Evolutionary conservation across 139 green algal genomes (phyloP).

Genomic region (Mychonastes homosphaera): DNA sequence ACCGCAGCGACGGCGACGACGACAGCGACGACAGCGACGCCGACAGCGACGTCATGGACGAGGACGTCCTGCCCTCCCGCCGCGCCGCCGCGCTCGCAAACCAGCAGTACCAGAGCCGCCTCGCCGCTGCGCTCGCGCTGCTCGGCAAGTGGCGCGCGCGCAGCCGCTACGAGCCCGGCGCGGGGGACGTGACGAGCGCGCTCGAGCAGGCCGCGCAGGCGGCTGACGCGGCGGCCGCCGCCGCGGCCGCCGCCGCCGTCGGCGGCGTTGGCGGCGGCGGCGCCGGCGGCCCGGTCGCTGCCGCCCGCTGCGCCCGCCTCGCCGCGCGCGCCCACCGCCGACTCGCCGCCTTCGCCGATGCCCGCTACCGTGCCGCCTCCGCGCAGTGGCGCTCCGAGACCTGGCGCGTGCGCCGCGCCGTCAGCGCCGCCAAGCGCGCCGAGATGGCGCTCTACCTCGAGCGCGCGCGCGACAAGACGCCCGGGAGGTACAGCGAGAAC

Average conservation of each 20-base stretch:
- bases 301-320: not conserved
- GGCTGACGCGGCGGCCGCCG: not conserved
- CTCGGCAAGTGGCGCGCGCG: slow-evolving; percentile 58
- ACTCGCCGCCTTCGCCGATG: slow-evolving; percentile 67
- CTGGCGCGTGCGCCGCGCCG: slow-evolving; percentile 36
- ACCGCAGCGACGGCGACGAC: too few species aligned
- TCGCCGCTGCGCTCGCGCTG: slow-evolving; percentile 39
- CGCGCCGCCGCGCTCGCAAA: too few species aligned
- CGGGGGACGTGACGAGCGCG: not conserved
- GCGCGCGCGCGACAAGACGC: not conserved
- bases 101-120: too few species aligned
- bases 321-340: slow-evolving; percentile 48
- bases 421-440: slow-evolving; percentile 42
- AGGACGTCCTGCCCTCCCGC: too few species aligned
- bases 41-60: too few species aligned
- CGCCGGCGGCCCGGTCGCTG: not conserved
- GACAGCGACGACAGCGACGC: too few species aligned
- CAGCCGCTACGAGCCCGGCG: slow-evolving; percentile 9
- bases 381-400: slow-evolving; percentile 44
- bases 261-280: not conserved
- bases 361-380: slow-evolving; percentile 43
- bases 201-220: too few species aligned
- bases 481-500: not conserved
- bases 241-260: not conserved
- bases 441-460: slow-evolving; percentile 26